A percentile compares a stretch with the other conserved stretches of the same genome.
Evolutionary conservation across 495 filamentous ascomycete species (phyloP).

Genomic region (Tuber microsphaerosporum): DNA sequence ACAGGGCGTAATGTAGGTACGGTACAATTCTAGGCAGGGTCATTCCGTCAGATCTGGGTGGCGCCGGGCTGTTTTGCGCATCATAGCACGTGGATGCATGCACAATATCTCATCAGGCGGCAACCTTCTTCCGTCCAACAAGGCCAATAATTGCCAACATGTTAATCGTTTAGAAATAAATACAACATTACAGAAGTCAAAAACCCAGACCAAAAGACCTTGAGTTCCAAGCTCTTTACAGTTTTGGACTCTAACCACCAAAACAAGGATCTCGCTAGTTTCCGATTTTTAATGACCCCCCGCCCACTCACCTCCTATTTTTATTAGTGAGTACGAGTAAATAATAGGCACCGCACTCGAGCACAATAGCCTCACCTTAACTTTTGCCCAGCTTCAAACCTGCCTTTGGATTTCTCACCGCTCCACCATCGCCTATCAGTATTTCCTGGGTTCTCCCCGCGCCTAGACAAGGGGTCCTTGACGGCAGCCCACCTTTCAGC

Average conservation of each 20-base stretch:
- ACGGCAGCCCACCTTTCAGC: background rate
- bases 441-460: background rate
- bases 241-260: too few species aligned
- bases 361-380: background rate
- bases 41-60: background rate
- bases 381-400: background rate
- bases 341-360: background rate
- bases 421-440: background rate
- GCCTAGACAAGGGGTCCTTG: background rate
- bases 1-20: constrained; percentile 1
- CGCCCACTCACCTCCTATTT: background rate
- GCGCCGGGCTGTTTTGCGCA: background rate
- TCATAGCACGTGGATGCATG: background rate
- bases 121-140: background rate
- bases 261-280: too few species aligned
- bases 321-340: background rate
- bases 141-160: background rate
- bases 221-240: too few species aligned
- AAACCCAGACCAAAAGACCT: too few species aligned
- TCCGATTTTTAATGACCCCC: too few species aligned
- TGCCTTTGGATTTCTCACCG: background rate
- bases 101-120: background rate
- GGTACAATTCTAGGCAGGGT: background rate
- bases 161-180: background rate
- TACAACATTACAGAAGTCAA: too few species aligned